Evolutionary conservation across 140 eudicot genomes (phyloP).

Genomic region (Ambrosia hybrid): DNA sequence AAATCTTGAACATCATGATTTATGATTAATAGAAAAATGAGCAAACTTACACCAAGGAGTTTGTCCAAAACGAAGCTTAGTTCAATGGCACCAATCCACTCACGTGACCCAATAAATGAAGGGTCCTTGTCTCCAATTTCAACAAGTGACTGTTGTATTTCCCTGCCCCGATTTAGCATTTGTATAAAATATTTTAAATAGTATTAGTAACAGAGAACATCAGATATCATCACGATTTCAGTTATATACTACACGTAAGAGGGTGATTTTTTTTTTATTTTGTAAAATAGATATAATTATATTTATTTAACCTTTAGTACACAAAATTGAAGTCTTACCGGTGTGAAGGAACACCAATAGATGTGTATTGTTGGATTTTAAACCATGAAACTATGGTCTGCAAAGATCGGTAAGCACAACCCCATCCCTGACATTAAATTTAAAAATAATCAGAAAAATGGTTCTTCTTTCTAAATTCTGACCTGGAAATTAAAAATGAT

Average conservation of each 20-base stretch:
- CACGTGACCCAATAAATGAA: constrained; percentile 84
- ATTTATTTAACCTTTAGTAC: neutral
- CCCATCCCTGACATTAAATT: constrained; percentile 80
- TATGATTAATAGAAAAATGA: neutral
- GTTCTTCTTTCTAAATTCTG: constrained; percentile 13
- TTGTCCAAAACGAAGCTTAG: constrained; percentile 94
- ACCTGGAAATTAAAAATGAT: neutral
- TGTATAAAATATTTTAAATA: neutral
- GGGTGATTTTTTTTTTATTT: neutral
- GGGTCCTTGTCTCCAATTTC: too few species aligned
- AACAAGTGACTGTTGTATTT: constrained; percentile 75
- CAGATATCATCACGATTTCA: neutral
- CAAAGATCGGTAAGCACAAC: constrained; percentile 98
- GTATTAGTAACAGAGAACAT: neutral
- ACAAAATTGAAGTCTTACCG: constrained; percentile 45
- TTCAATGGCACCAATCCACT: constrained; percentile 99
- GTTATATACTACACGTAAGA: neutral
- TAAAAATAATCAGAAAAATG: constrained; percentile 13
- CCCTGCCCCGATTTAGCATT: constrained; percentile 43
- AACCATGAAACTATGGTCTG: constrained; percentile 95
- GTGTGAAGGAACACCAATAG: constrained; percentile 87
- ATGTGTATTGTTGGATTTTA: constrained; percentile 80
- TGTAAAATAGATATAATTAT: neutral
- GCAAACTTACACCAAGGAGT: constrained; percentile 83
- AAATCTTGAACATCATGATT: constrained; percentile 8